Evolutionary conservation across 257 asterid species (phyloP), one percentile per base, ranked within the genome.

Genomic region (Prunella vulgaris): DNA sequence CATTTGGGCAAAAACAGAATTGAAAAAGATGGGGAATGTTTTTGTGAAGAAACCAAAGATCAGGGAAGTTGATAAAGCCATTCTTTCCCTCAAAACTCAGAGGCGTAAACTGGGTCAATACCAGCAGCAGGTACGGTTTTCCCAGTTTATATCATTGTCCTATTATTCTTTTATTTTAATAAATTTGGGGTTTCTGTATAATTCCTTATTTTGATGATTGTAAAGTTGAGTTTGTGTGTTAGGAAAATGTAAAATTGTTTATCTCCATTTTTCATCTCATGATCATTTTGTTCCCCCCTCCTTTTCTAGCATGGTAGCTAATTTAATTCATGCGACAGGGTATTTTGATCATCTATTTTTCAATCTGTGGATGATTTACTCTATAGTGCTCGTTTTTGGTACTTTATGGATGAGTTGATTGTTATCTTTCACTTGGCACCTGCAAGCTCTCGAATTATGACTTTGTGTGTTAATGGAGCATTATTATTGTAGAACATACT

Each of bases 21-120:
- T 69, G 73, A 66, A 17, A 12, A 49, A 28, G n/a, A 93, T 93
- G 99, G 97, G 97, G 60, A 93, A 90, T 84, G 32, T 89, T 59
- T 91, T 91, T 61, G 99, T 84, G 83, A 94, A 89, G 86, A 91
- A 86, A 77, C 96, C 97, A 1, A 94, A 86, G 86, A 88, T 94
- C 80, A 94, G 97, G 25, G 95, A 89, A 75, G 97, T 89, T 37
- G 99, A 94, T 69, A 84, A 33, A 80, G 99, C 99, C 44, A 91
- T 94, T 71, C 97, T 91, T 32, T 86, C 97, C 69, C 96, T 94
- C 73, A 94, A 89, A 83, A 94, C 99, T 71, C 99, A 94, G 68
- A 74, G 99, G 84, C 96, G 99, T 28, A 91, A 87, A 83, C 97
- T 94, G 75, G 97, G 86, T 51, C 97, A 86, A 79, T 87, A 94